Conservation (phyloP, 257 asterid genomes). For the Capsicum baccatum region DNA sequence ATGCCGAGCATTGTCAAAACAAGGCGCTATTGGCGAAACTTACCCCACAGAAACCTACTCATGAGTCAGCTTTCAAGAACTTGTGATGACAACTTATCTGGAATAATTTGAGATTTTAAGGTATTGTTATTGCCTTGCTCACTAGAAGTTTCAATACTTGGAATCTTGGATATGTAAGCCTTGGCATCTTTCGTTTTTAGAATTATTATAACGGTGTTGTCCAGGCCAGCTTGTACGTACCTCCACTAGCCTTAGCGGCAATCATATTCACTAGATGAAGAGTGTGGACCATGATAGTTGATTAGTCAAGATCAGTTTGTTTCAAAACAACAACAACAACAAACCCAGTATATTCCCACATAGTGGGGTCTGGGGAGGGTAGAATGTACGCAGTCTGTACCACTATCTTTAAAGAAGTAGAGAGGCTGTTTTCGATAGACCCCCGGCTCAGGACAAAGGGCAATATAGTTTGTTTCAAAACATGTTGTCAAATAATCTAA, state of each 20-base stretch:
- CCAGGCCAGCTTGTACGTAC: too few relatives aligned
- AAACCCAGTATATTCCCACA: too few relatives aligned
- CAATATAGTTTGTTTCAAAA: not conserved
- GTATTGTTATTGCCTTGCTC: not conserved
- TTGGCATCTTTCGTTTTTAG: not conserved
- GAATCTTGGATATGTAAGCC: constrained; percentile 22
- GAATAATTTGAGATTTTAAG: constrained; percentile 4
- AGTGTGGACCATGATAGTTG: not conserved
- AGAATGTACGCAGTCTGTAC: too few relatives aligned
- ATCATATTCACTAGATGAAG: not conserved
- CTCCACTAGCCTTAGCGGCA: not conserved
- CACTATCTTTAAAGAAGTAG: too few relatives aligned
- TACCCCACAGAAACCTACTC: constrained; percentile 66
- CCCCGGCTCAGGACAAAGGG: too few relatives aligned
- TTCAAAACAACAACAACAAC: not conserved
- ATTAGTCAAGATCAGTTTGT: constrained; percentile 1
- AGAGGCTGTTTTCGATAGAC: too few relatives aligned
- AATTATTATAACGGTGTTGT: not conserved
- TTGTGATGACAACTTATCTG: constrained; percentile 45
- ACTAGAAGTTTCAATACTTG: not conserved
- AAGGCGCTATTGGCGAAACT: constrained; percentile 85
- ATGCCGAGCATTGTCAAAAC: constrained; percentile 83
- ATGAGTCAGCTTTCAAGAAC: constrained; percentile 73
- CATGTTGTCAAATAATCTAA: not conserved
- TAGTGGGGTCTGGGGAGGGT: too few relatives aligned